Base-by-base conservation (phyloP, 2,329 filamentous ascomycete species). In the Incumbomyces delicatus region DNA sequence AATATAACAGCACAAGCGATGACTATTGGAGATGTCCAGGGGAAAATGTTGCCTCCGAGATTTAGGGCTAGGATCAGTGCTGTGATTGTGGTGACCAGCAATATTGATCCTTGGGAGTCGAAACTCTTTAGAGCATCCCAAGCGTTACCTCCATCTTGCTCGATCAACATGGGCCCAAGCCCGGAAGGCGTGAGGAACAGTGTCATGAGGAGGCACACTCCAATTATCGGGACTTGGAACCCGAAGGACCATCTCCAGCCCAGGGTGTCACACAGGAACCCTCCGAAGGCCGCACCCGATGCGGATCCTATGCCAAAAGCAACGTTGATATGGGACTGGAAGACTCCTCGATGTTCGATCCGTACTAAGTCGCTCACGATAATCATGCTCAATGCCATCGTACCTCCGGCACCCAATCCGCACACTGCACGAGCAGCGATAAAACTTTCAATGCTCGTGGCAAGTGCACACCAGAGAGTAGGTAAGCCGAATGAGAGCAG, bases 241-340 rank as follows among this genome's bases (percentile, higher is more conserved):
- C 86, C 62, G 59, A 92, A 90, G 0, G 83, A 76, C 80, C 83
- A 87, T 53, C 85, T 70, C 85, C 85, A 88, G 30, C 84, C 83
- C 43, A 88, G 73, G 3, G 72, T 77, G 61, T 88, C 84, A 0
- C 83, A 77, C n/a, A 88, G 62, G 6, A 85, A 61, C 2, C 85
- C 85, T 13, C 76, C 85, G 0, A 90, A 54, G 0, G 85, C 83
- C 3, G 80, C 84, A 2, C 85, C 85, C 4, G 74, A 71, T 4
- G 78, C 77, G 2, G 82, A 75, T n/a, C 84, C 85, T 14, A 71
- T 65, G 0, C 82, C 81, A 57, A 76, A 87, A 41, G 87, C 72
- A 51, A 88, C 75, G 61, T 88, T 89, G 58, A 87, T 71, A 50
- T 80, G 70, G 6, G 83, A 84, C 61, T 88, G 85, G 80, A 81